phyloP scores from a whole-genome alignment of 805 yeast genomes.

The Lachancea nothofagi region DNA sequence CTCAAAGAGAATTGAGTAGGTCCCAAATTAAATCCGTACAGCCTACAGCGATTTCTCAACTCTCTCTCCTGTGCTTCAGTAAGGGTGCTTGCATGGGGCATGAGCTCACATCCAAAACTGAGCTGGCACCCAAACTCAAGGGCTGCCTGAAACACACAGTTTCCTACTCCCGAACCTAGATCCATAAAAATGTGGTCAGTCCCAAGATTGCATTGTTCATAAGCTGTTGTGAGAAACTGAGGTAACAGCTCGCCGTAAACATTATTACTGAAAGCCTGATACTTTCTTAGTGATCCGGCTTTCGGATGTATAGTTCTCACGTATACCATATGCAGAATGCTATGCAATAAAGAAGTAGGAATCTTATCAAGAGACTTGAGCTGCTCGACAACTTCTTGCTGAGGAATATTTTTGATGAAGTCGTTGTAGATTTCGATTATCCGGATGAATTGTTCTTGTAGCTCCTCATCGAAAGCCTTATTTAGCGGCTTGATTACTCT shows the following conservation, averaged over 20 bases:
- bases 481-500: slow-evolving; percentile 21
- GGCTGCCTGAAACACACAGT: slow-evolving; percentile 85
- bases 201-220: slow-evolving; percentile 50
- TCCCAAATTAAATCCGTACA: slow-evolving; percentile 62
- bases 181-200: slow-evolving; percentile 66
- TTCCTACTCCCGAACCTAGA: slow-evolving; percentile 92
- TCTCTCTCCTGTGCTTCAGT: slow-evolving; percentile 57
- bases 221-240: slow-evolving; percentile 61
- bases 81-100: slow-evolving; percentile 72
- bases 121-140: slow-evolving; percentile 69
- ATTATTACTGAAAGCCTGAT: slow-evolving; percentile 82
- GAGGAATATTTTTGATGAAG: slow-evolving; percentile 35
- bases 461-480: slow-evolving; percentile 22
- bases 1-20: slow-evolving; percentile 51
- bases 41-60: slow-evolving; percentile 48
- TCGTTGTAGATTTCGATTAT: slow-evolving; percentile 42
- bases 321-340: slow-evolving; percentile 66
- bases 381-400: slow-evolving; percentile 29
- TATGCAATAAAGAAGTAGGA: slow-evolving; percentile 51
- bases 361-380: slow-evolving; percentile 30
- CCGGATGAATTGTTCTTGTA: slow-evolving; percentile 28
- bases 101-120: slow-evolving; percentile 87
- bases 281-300: slow-evolving; percentile 54
- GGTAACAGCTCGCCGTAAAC: slow-evolving; percentile 92
- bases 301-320: slow-evolving; percentile 74